These are phyloP conservation scores for Moricandia moricandioides DNA, from an alignment of 345 rosid species.

Conservation along the genomic window DNA sequence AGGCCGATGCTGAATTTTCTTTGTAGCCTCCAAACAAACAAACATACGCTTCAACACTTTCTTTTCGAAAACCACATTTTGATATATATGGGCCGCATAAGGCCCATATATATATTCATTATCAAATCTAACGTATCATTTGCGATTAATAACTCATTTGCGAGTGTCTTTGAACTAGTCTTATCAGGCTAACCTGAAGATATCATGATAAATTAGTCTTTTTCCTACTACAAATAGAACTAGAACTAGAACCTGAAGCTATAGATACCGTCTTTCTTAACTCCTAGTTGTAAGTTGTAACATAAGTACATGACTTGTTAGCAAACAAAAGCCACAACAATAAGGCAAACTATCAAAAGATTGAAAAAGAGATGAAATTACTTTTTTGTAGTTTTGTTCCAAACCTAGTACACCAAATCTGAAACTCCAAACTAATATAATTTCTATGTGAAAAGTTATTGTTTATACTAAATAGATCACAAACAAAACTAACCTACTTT, in stretches of 20 bases:
- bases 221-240: background rate
- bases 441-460: background rate
- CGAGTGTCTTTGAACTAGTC: background rate
- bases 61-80: background rate
- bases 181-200: background rate
- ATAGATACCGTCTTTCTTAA: background rate
- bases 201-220: background rate
- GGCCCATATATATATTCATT: background rate
- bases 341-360: background rate
- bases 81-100: no score
- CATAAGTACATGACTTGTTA: background rate
- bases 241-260: background rate
- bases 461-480: background rate
- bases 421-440: background rate
- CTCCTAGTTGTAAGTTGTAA: background rate
- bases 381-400: background rate
- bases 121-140: background rate
- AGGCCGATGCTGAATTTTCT: slow-evolving; percentile 5
- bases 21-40: background rate
- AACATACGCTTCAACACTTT: background rate
- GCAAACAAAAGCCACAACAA: background rate
- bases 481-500: background rate
- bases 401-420: background rate
- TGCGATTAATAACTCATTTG: background rate
- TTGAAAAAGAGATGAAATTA: background rate